Evolutionary conservation across 441 rosid genomes (phyloP).

Genomic region (Daphne laureola): DNA sequence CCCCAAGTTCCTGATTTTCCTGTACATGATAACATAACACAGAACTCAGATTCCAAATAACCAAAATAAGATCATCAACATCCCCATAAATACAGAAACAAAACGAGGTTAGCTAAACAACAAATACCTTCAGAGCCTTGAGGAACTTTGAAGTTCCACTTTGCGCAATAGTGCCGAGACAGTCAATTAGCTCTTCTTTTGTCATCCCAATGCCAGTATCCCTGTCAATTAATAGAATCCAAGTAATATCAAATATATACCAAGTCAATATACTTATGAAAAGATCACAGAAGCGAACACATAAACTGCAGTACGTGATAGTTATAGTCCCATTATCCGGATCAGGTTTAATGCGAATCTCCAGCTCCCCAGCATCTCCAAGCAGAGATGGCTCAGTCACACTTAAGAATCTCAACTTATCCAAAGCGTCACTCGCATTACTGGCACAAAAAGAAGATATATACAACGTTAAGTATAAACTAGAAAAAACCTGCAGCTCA

Average conservation of each 20-base stretch:
- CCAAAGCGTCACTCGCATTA: slow-evolving; percentile 98
- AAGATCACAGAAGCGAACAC: slow-evolving; percentile 6
- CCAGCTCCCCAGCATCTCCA: slow-evolving; percentile 84
- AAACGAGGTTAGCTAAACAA: neutral
- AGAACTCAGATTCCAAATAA: neutral
- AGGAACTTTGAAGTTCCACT: slow-evolving; percentile 93
- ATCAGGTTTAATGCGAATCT: slow-evolving; percentile 85
- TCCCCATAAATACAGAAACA: neutral
- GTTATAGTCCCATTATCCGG: slow-evolving; percentile 85
- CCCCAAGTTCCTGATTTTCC: slow-evolving; percentile 91
- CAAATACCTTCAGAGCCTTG: slow-evolving; percentile 69
- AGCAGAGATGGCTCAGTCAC: slow-evolving; percentile 90
- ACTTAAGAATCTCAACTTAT: slow-evolving; percentile 88
- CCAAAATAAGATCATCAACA: neutral
- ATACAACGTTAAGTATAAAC: neutral
- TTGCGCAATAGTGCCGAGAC: slow-evolving; percentile 98
- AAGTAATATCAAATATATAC: neutral
- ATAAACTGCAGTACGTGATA: slow-evolving; percentile 33
- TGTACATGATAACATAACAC: slow-evolving; percentile 16
- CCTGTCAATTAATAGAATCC: slow-evolving; percentile 31
- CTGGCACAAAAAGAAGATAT: slow-evolving; percentile 32
- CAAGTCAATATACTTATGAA: neutral
- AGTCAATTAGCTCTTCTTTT: slow-evolving; percentile 84
- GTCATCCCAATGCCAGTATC: slow-evolving; percentile 98
- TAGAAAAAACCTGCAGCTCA: neutral